Percentiles rank a stretch among this genome's conserved stretches.
Conservation (phyloP, 129 eudicot genomes). For the Calendula officinalis region DNA sequence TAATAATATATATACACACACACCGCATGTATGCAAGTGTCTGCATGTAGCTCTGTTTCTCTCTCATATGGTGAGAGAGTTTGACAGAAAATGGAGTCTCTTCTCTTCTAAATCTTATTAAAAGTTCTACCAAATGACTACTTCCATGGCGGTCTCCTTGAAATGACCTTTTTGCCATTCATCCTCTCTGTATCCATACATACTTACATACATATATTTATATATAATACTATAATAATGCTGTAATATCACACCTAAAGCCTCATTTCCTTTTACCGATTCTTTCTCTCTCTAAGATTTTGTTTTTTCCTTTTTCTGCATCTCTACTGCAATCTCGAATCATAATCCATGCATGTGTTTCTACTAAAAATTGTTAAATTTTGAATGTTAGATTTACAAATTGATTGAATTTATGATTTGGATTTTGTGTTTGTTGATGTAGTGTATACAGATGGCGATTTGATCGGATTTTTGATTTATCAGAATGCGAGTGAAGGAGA, state of each 20-base stretch:
- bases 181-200: constrained; percentile 35
- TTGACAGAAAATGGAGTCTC: constrained; percentile 36
- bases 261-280: background rate
- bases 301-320: background rate
- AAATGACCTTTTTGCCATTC: constrained; percentile 32
- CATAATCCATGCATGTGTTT: constrained; percentile 4
- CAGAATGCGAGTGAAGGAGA: constrained; percentile 76
- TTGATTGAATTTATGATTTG: background rate
- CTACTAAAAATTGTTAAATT: background rate
- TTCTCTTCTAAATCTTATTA: constrained; percentile 13
- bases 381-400: background rate
- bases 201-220: background rate
- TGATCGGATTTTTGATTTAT: constrained; percentile 15
- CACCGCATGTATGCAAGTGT: constrained; percentile 11
- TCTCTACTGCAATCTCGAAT: constrained; percentile 20
- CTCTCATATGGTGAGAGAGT: constrained; percentile 39
- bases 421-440: constrained; percentile 1
- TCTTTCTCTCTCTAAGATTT: constrained; percentile 25
- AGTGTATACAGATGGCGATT: constrained; percentile 20
- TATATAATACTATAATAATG: constrained; percentile 11
- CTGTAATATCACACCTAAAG: constrained; percentile 9
- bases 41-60: constrained; percentile 39
- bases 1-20: background rate
- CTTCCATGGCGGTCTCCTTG: constrained; percentile 23
- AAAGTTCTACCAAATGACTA: constrained; percentile 23